Percentiles rank a stretch among this genome's conserved stretches.
phyloP scores from a whole-genome alignment of 2,329 filamentous ascomycete genomes.

The Cladosporium sp. region DNA sequence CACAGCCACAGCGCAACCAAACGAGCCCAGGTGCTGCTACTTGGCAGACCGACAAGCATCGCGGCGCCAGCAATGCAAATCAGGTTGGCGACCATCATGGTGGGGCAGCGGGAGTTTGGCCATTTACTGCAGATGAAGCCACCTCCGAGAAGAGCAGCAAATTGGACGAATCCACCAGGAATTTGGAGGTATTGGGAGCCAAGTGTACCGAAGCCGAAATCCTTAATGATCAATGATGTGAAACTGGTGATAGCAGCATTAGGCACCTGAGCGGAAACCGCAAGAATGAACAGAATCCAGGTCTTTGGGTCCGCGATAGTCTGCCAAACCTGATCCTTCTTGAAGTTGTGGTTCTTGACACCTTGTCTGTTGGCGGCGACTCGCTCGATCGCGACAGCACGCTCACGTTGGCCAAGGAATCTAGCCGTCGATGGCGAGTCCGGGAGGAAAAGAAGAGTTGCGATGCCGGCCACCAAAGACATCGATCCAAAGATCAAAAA shows the following conservation, averaged over 20 bases:
- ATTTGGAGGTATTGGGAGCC: conserved; percentile 58
- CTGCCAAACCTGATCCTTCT: conserved; percentile 40
- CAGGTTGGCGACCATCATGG: conserved; percentile 54
- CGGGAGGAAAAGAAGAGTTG: conserved; percentile 37
- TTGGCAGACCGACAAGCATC: conserved; percentile 50
- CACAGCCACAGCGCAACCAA: conserved; percentile 56
- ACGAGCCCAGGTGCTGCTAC: conserved; percentile 52
- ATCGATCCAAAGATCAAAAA: conserved; percentile 52
- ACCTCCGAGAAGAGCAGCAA: conserved; percentile 49
- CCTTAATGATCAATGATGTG: conserved; percentile 46
- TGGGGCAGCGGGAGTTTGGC: conserved; percentile 50
- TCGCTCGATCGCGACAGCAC: conserved; percentile 49
- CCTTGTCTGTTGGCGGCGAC: conserved; percentile 50
- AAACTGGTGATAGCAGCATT: conserved; percentile 55
- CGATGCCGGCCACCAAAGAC: conserved; percentile 35
- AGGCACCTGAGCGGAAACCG: conserved; percentile 52
- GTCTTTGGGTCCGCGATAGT: conserved; percentile 53
- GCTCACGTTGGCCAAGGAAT: conserved; percentile 40
- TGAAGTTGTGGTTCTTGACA: conserved; percentile 49
- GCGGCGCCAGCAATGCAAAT: conserved; percentile 53
- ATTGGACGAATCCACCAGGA: conserved; percentile 56
- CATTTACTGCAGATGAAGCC: conserved; percentile 51
- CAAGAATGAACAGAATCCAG: conserved; percentile 55
- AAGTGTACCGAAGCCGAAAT: conserved; percentile 46
- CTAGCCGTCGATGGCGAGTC: conserved; percentile 43